phyloP scores from a whole-genome alignment of 192 early-diverging fungal genomes.

The Diversispora eburnea region DNA sequence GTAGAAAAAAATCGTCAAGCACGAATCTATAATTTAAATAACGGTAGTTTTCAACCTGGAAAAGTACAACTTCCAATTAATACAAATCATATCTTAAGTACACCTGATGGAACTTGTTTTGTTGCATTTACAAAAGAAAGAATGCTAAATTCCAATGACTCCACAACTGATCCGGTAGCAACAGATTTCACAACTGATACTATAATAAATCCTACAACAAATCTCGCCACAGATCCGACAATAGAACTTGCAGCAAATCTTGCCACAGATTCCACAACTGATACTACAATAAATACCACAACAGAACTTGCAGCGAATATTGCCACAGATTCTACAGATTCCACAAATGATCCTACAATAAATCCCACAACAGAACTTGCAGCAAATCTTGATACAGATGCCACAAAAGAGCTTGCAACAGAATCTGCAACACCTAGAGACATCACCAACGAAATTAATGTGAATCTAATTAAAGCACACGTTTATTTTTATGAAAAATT shows the following conservation, averaged over 20 bases:
- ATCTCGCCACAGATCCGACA: background rate
- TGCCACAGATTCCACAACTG: too few relatives aligned
- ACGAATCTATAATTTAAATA: conserved; percentile 14
- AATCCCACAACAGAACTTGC: too few relatives aligned
- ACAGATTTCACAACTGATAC: background rate
- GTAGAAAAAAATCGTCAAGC: conserved; percentile 10
- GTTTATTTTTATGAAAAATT: conserved; percentile 13
- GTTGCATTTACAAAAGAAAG: conserved; percentile 15
- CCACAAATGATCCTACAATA: too few relatives aligned
- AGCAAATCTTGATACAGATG: too few relatives aligned
- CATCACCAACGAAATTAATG: background rate
- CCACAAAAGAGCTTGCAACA: too few relatives aligned
- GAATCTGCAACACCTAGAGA: background rate
- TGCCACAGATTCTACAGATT: too few relatives aligned
- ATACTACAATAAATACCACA: too few relatives aligned
- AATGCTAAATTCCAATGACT: background rate
- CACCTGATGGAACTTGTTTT: conserved; percentile 26
- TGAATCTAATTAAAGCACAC: background rate
- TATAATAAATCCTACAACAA: too few relatives aligned
- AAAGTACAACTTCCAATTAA: conserved; percentile 19
- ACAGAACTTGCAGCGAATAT: too few relatives aligned
- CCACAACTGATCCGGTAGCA: background rate
- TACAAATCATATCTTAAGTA: background rate
- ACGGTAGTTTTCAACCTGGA: conserved; percentile 11
- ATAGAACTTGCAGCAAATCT: too few relatives aligned